Evolutionary conservation across 108 stramenopile species (phyloP), one percentile per base, ranked within the genome.

Genomic region (Pinguiococcus pyrenoidosus): DNA sequence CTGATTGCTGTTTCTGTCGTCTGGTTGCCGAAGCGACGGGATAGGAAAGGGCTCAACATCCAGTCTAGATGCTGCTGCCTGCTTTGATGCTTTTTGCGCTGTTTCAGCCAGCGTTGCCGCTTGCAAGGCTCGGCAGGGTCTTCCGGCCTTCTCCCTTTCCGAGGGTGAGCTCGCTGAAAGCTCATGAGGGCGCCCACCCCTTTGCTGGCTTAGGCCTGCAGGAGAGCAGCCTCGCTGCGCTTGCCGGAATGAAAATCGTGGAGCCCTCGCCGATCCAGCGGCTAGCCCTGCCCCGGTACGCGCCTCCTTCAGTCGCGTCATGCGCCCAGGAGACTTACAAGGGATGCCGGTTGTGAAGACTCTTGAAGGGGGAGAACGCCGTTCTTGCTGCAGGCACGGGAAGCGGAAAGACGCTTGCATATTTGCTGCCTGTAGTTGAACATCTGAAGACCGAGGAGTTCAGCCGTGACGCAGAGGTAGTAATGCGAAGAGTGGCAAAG

Each of bases 341-440:
- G n/a, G n/a, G n/a, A n/a, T n/a, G n/a, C n/a, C n/a, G n/a, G n/a
- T n/a, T n/a, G n/a, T n/a, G n/a, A n/a, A n/a, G n/a, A n/a, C n/a
- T n/a, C n/a, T n/a, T n/a, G 24, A 53, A n/a, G 21, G 55, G 62
- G 18, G 70, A 64, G 17, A 64, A 71, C 56, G 18, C 69, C 8
- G 63, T 68, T 1, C 84, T 90, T 61, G 68, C 87, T 32, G 88
- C 88, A 1, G 78, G 84, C 28, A 90, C 89, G 6, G 93, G 93
- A 13, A 68, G 64, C 13, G 84, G 86, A 13, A 88, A 87, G 61
- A 82, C 85, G 20, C 43, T 83, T 0, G 80, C 85, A 16, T 92
- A 90, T 53, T 62, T 84, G 5, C 69, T 90, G 6, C 88, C 88
- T 8, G 41, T 87, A 12, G 49, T 90, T 16, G 81, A 85, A 56